Percentiles rank a stretch among this genome's conserved stretches.
These are phyloP conservation scores for Lantana camara DNA, from an alignment of 257 asterid genomes.

Conservation along the genomic window DNA sequence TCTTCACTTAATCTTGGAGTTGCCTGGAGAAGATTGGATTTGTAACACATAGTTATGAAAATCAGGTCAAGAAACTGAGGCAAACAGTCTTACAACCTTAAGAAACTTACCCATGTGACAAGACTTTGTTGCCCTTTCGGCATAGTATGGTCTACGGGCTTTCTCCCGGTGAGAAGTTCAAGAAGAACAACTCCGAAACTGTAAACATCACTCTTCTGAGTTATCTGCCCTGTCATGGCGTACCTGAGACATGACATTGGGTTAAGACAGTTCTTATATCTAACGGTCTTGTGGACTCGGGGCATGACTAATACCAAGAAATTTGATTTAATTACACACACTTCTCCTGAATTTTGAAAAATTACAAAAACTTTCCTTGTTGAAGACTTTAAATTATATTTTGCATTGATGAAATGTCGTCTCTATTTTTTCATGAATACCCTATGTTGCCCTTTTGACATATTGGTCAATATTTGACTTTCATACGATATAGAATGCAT, in stretches of 20 bases:
- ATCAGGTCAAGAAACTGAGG: neutral
- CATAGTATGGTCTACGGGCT: slow-evolving; percentile 96
- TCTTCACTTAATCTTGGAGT: slow-evolving; percentile 97
- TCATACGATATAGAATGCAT: too few species aligned
- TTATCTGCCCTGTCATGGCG: slow-evolving; percentile 96
- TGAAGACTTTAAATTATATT: too few species aligned
- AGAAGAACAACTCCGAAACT: slow-evolving; percentile 93
- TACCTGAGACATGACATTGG: slow-evolving; percentile 47
- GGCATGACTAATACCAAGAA: too few species aligned
- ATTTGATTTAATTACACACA: too few species aligned
- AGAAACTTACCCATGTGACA: slow-evolving; percentile 72
- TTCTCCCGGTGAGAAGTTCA: slow-evolving; percentile 90
- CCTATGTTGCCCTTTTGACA: too few species aligned
- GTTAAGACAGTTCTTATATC: neutral
- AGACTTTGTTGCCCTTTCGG: slow-evolving; percentile 98
- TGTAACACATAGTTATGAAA: neutral
- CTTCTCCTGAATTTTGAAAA: too few species aligned
- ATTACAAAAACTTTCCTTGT: too few species aligned
- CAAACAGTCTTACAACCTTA: neutral
- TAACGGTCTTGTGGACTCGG: too few species aligned
- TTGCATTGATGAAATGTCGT: too few species aligned
- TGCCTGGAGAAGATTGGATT: slow-evolving; percentile 50
- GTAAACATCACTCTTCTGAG: slow-evolving; percentile 90
- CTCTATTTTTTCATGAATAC: too few species aligned
- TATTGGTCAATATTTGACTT: too few species aligned